A percentile compares a stretch with the other conserved stretches of the same genome.
Evolutionary conservation across 345 rosid genomes (phyloP).

Genomic region (Lumnitzera littorea): DNA sequence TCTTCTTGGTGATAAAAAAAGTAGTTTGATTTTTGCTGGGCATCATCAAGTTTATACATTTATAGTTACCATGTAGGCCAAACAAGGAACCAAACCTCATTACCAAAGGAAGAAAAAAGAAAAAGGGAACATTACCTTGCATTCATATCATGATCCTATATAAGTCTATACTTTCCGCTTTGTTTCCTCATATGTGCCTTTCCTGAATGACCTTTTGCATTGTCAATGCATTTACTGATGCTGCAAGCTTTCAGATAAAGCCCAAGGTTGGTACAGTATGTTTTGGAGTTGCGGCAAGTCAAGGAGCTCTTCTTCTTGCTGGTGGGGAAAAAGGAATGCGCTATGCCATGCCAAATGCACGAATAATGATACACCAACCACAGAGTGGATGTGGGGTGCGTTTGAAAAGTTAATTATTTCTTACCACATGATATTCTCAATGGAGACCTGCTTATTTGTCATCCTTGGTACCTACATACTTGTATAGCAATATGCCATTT

Average conservation of each 20-base stretch:
- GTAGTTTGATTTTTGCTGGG: no score
- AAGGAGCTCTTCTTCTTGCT: constrained; percentile 88
- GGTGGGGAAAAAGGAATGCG: constrained; percentile 99
- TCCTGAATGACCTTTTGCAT: background rate
- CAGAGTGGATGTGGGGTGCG: constrained; percentile 89
- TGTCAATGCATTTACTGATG: background rate
- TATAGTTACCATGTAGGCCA: no score
- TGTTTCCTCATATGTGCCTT: background rate
- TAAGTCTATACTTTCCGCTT: no score
- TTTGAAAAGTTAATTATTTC: constrained; percentile 6
- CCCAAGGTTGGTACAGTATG: constrained; percentile 94
- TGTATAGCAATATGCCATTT: no score
- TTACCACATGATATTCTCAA: background rate
- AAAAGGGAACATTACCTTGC: no score
- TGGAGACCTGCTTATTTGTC: constrained; percentile 7
- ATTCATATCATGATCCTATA: no score
- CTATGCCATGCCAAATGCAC: constrained; percentile 91
- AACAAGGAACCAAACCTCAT: no score
- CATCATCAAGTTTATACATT: no score
- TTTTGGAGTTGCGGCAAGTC: constrained; percentile 95
- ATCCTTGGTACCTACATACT: no score
- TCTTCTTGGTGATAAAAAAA: no score
- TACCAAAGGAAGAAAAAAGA: no score
- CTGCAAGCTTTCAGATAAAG: constrained; percentile 50
- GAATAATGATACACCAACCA: constrained; percentile 92